Evolutionary conservation across 768 basidiomycete genomes (phyloP).

Genomic region (Lactarius trivialis): DNA sequence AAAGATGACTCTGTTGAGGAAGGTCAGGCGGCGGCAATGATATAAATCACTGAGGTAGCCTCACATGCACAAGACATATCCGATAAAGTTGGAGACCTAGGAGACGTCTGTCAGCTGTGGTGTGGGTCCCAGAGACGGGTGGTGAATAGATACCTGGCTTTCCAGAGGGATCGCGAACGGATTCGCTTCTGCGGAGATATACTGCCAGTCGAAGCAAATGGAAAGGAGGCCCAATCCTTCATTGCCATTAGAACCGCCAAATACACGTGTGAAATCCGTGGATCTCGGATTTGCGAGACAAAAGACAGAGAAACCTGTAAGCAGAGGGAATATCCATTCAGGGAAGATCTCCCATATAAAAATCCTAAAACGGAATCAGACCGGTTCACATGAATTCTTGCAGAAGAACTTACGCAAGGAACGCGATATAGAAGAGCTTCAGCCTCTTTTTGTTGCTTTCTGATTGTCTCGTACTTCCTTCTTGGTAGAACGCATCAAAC

Average conservation of each 20-base stretch:
- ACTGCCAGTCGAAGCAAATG: constrained; percentile 28
- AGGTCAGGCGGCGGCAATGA: background rate
- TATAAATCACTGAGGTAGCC: constrained; percentile 5
- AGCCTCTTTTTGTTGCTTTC: constrained; percentile 35
- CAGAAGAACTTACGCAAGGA: constrained; percentile 28
- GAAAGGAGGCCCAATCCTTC: constrained; percentile 27
- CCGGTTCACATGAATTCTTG: background rate
- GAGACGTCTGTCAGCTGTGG: background rate
- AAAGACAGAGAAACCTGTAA: constrained; percentile 28
- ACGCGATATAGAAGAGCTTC: constrained; percentile 45
- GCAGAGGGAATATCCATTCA: constrained; percentile 22
- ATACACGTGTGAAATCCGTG: constrained; percentile 24
- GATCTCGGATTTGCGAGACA: constrained; percentile 27
- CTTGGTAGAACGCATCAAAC: constrained; percentile 44
- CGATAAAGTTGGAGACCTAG: constrained; percentile 42
- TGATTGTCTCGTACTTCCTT: constrained; percentile 27
- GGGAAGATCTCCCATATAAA: constrained; percentile 27
- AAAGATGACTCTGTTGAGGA: constrained; percentile 23
- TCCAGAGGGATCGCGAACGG: constrained; percentile 50
- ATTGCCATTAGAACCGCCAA: constrained; percentile 26
- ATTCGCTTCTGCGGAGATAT: constrained; percentile 31
- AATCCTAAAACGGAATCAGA: constrained; percentile 26
- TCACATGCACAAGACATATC: constrained; percentile 47
- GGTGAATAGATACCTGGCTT: constrained; percentile 31
- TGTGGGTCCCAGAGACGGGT: background rate